Base-by-base conservation (phyloP, 768 basidiomycete genomes). In the Lentinula sp. region DNA sequence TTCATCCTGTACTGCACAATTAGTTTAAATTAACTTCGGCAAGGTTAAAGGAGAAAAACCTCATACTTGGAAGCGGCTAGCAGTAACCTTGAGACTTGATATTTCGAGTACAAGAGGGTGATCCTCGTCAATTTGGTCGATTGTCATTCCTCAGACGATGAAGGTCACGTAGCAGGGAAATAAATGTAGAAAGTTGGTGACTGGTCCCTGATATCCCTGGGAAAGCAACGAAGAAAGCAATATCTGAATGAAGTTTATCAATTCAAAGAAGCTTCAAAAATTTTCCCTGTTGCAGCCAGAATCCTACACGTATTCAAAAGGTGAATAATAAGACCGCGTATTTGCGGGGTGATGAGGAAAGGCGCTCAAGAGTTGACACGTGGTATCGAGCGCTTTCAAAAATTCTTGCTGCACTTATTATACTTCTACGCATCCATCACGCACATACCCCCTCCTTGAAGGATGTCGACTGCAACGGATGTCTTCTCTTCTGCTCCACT, bases 1-100 rank as follows among this genome's bases (percentile, higher is more conserved):
- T 73, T 91, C 89, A 71, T 89, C 84, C 89, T 91, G 66, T 18
- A 49, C 37, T 39, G 37, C 37, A 52, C 35, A 62, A 48, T 59
- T 34, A 51, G 42, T 63, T 63, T 52, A 65, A 65, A 59, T 60
- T 51, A 32, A 35, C 32, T 51, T 34, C 50, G 50, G 49, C 16
- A 28, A 60, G 28, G 34, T 55, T 58, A 50, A 56, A 1, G 28
- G 6, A 50, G 63, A 40, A 28, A 40, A 18, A 52, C 57, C 60
- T 39, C 40, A 63, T 68, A 78, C 83, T 80, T 84, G 83, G 62
- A 82, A 83, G 13, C 75, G 77, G 40, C 74, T 73, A 2, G 82
- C 74, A 1, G 79, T 76, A n/a, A 70, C 66, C 60, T 76, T 74
- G 43, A 84, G 74, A 64, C 76, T 79, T 16, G 71, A 66, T 23